phyloP scores from a whole-genome alignment of 768 basidiomycete species.

The Pisolithus marmoratus region DNA sequence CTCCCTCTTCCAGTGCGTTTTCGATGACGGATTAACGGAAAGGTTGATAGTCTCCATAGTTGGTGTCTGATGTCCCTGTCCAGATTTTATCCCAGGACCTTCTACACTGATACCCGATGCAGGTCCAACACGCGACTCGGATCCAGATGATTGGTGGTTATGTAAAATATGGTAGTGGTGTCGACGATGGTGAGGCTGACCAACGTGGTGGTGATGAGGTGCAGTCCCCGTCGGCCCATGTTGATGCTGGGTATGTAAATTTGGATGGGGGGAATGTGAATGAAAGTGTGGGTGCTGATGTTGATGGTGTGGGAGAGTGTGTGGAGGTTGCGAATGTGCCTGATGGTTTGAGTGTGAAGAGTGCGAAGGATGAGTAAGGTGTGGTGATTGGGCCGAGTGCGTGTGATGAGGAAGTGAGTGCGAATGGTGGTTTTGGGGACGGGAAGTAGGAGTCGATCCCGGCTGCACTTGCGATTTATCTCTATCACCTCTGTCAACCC shows the following conservation, averaged over 20 bases:
- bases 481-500: conserved; percentile 1
- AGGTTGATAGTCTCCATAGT: conserved; percentile 49
- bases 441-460: conserved; percentile 21
- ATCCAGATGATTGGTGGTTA: conserved; percentile 42
- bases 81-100: conserved; percentile 26
- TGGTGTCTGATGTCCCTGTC: conserved; percentile 31
- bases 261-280: conserved; percentile 25
- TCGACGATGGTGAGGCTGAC: conserved; percentile 40
- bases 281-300: conserved; percentile 24
- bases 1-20: conserved; percentile 37
- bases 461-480: conserved; percentile 17
- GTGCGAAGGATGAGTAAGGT: conserved; percentile 10
- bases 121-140: conserved; percentile 11
- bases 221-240: conserved; percentile 23
- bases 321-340: conserved; percentile 16
- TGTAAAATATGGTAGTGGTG: conserved; percentile 41
- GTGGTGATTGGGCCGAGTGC: conserved; percentile 8
- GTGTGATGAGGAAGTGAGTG: conserved; percentile 32
- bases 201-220: conserved; percentile 20
- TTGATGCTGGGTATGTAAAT: conserved; percentile 29
- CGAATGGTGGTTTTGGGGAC: conserved; percentile 29
- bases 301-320: conserved; percentile 27
- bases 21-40: conserved; percentile 26
- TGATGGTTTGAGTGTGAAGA: conserved; percentile 19
- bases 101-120: conserved; percentile 22